Evolutionary conservation across 2,329 filamentous ascomycete species (phyloP).

Genomic region (Diaporthe citri): DNA sequence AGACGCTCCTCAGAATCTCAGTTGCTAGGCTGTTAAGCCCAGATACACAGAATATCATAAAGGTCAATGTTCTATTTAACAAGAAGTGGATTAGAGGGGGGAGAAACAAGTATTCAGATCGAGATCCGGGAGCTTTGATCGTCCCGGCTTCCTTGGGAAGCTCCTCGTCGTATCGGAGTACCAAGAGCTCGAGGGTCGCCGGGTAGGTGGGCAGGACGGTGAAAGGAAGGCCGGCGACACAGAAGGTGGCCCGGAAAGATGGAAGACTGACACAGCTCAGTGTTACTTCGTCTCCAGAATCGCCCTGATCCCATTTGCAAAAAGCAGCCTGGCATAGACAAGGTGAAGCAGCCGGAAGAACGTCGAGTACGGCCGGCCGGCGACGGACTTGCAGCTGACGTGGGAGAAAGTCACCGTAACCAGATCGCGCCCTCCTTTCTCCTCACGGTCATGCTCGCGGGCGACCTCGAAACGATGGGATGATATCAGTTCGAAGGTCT

Average conservation of each 20-base stretch:
- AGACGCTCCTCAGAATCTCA: not conserved
- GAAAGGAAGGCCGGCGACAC: not conserved
- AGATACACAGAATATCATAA: not conserved
- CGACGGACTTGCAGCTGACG: conserved; percentile 21
- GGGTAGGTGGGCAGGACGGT: not conserved
- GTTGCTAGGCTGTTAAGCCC: not conserved
- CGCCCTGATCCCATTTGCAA: conserved; percentile 25
- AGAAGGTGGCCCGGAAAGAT: not conserved
- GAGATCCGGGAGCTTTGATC: not conserved
- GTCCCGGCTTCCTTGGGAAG: not conserved
- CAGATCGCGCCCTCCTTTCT: not conserved
- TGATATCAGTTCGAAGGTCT: not conserved
- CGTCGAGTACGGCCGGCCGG: not conserved
- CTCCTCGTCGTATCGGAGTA: not conserved
- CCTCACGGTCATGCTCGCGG: not conserved
- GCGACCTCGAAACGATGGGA: conserved; percentile 32
- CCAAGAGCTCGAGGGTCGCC: not conserved
- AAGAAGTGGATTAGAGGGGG: not conserved
- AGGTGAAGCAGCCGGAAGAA: not conserved
- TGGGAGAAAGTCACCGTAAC: conserved; percentile 22
- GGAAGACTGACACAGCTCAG: not conserved
- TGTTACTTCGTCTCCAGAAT: not conserved
- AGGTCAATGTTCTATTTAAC: not conserved
- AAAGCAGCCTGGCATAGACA: conserved; percentile 1
- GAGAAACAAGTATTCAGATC: not conserved